Evolutionary conservation across 106 monocot species (phyloP).

Genomic region (Phalaenopsis equestris): DNA sequence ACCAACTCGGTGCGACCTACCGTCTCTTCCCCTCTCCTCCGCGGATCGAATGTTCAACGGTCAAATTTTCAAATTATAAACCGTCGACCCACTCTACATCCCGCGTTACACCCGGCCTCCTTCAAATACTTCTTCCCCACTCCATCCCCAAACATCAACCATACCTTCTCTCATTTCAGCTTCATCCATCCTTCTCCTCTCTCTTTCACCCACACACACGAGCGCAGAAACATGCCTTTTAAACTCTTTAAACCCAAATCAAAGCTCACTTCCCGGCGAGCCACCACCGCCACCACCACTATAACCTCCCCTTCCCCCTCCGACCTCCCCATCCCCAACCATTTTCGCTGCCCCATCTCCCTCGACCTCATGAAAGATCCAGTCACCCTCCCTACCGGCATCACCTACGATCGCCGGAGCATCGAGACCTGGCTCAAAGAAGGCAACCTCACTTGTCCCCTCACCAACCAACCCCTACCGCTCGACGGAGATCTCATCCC

Average conservation of each 20-base stretch:
- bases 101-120: not conserved
- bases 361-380: slow-evolving; percentile 82
- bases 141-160: not conserved
- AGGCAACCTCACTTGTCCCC: slow-evolving; percentile 36
- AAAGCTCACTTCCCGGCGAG: slow-evolving; percentile 7
- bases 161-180: not conserved
- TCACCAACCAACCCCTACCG: slow-evolving; percentile 20
- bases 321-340: slow-evolving; percentile 24
- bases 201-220: not conserved
- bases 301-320: not conserved
- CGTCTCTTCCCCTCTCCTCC: too few relatives aligned
- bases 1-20: too few relatives aligned
- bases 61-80: slow-evolving; percentile 23
- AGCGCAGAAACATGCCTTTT: not conserved
- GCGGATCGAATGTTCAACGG: slow-evolving; percentile 27
- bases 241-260: not conserved
- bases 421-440: slow-evolving; percentile 72
- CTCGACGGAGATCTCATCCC: slow-evolving; percentile 29
- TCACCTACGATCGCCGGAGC: slow-evolving; percentile 82
- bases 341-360: slow-evolving; percentile 78
- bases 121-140: not conserved
- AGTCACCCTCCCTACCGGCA: slow-evolving; percentile 63
- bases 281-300: not conserved
- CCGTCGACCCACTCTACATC: not conserved
- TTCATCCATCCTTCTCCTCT: not conserved